Base-by-base conservation (phyloP, 148 eudicot genomes). In the Fagopyrum tataricum region DNA sequence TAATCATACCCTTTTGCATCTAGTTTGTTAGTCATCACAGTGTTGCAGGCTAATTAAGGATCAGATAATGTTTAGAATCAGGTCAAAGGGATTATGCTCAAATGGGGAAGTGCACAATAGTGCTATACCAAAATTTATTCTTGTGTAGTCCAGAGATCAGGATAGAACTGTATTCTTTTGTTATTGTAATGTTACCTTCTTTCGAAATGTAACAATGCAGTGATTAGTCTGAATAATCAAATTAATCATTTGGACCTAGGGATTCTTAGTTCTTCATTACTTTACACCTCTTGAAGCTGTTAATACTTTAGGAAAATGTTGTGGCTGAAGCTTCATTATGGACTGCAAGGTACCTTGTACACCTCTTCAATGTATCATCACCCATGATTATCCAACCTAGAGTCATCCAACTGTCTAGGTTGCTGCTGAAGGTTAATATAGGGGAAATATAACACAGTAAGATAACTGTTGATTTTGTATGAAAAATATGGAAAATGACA, bases 401-500 rank as follows among this genome's bases (percentile, higher is more conserved):
- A 31, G 37, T 31, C 37, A 31, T 58, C 31, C 13, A 58, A 21
- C 64, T 24, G 7, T 8, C 64, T 6, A 21, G 9, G 64, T 58
- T 58, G 11, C 64, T 58, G 13, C 9, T 58, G 59, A 23, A 53
- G 59, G 67, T 24, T n/a, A 26, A 61, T 10, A 24, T 26, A 61
- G 14, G 41, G 40, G 40, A 40, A 24, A 4, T 26, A 26, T 40
- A 61, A 24, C 6, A 12, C 12, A 20, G 12, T 7, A 20, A 21
- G 2, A 31, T 20, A 56, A 23, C 12, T 59, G 40, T 59, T 17
- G 13, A 12, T 0, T 58, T 12, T 59, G 17, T 26, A 24, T 59
- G 67, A 59, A 24, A n/a, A n/a, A n/a, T n/a, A n/a, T n/a, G n/a
- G n/a, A n/a, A 61, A 61, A 26, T 11, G 67, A 61, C 41, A 61